Conservation (phyloP, 352 stramenopile species). For the Phytopythium mirpurense region DNA sequence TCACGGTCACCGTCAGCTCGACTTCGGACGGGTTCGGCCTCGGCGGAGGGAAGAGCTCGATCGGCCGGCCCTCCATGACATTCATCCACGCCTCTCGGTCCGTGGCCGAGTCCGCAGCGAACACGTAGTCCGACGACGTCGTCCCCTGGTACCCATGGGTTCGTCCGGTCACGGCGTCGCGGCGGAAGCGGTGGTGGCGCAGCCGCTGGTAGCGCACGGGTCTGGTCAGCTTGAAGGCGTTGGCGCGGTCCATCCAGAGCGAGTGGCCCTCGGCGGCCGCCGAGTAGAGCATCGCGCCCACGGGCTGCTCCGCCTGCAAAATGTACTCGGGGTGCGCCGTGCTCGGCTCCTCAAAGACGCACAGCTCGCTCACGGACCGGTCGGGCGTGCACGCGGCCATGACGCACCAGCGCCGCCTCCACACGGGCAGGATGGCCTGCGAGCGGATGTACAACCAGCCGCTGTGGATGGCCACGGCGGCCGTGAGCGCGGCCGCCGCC, state of each 20-base stretch:
- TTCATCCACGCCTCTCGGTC: conserved; percentile 34
- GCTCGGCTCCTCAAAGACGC: conserved; percentile 36
- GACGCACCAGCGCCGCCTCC: conserved; percentile 62
- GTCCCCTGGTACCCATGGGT: conserved; percentile 18
- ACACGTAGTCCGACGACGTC: conserved; percentile 22
- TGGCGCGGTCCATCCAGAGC: conserved; percentile 26
- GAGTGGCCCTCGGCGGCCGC: conserved; percentile 14
- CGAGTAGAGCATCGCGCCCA: conserved; percentile 16
- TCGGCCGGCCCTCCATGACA: conserved; percentile 17
- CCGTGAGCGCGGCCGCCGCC: conserved; percentile 37
- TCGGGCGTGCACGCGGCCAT: conserved; percentile 44
- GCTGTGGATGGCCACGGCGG: conserved; percentile 38
- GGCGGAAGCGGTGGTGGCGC: conserved; percentile 17
- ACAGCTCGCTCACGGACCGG: conserved; percentile 39
- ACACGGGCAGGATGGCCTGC: conserved; percentile 33
- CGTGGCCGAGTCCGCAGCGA: conserved; percentile 30
- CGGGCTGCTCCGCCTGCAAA: conserved; percentile 30
- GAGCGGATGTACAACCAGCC: conserved; percentile 51
- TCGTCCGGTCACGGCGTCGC: conserved; percentile 27
- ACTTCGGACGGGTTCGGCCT: not conserved
- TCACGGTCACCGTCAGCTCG: conserved; percentile 1
- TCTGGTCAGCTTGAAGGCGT: conserved; percentile 39
- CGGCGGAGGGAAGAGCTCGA: conserved; percentile 6
- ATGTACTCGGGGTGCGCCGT: conserved; percentile 35
- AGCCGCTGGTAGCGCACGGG: conserved; percentile 32